Conservation (phyloP, 108 stramenopile species). For the Pelagomonas calceolata region DNA sequence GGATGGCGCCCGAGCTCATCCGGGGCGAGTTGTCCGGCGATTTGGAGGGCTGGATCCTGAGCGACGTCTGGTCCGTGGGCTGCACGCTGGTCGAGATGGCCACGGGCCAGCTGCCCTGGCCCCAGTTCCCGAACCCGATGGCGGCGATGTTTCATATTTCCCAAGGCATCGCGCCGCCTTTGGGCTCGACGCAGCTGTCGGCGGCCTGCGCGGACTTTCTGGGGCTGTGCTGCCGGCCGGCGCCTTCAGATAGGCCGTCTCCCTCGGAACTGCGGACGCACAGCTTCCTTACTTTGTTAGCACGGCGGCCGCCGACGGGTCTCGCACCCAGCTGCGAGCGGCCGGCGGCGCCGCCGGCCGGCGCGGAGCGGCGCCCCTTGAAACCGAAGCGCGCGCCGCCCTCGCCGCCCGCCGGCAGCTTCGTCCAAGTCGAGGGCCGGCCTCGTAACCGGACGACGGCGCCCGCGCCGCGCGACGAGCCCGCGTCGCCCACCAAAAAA, state of each 20-base stretch:
- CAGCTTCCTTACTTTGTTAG: neutral
- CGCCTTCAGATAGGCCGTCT: neutral
- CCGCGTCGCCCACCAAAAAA: too few species aligned
- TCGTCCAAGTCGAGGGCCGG: too few species aligned
- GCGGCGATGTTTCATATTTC: constrained; percentile 15
- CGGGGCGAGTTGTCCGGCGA: neutral
- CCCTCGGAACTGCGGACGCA: constrained; percentile 1
- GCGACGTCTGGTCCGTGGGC: constrained; percentile 30
- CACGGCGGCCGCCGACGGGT: too few species aligned
- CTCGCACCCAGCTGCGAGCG: too few species aligned
- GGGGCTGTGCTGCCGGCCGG: neutral
- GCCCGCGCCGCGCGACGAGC: too few species aligned
- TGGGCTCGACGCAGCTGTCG: neutral
- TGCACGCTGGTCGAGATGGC: constrained; percentile 24
- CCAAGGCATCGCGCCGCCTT: neutral
- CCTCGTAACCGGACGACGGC: too few species aligned
- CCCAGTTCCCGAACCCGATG: constrained; percentile 1
- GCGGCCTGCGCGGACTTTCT: neutral
- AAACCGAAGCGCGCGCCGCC: too few species aligned
- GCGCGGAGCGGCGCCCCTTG: too few species aligned
- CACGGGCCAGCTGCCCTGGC: constrained; percentile 20
- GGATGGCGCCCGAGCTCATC: constrained; percentile 62
- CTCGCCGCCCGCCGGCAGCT: too few species aligned
- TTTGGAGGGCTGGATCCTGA: neutral
- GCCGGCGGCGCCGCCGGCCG: too few species aligned